Conservation (phyloP, 768 basidiomycete species). For the Rhizopogon rudus region DNA sequence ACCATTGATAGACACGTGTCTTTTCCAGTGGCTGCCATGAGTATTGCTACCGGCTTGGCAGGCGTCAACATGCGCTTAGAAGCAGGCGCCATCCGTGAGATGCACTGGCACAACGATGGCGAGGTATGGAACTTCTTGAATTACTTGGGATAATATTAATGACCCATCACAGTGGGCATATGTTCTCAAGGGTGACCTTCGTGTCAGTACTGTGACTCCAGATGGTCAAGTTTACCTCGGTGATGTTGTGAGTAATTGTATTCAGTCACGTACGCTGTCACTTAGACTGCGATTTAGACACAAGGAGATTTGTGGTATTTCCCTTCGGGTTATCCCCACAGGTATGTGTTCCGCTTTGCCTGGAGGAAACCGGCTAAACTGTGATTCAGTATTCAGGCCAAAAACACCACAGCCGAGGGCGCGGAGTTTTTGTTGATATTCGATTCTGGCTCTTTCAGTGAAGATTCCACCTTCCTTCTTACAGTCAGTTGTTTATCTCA, state of each 20-base stretch:
- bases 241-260: constrained; percentile 39
- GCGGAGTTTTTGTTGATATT: constrained; percentile 50
- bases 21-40: constrained; percentile 31
- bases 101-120: constrained; percentile 39
- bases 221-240: constrained; percentile 49
- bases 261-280: constrained; percentile 16
- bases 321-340: constrained; percentile 52
- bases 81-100: constrained; percentile 37
- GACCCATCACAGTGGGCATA: constrained; percentile 42
- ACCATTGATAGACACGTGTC: constrained; percentile 15
- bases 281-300: constrained; percentile 8
- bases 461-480: constrained; percentile 52
- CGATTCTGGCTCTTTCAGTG: constrained; percentile 41
- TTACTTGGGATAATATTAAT: neutral
- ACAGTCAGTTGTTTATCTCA: constrained; percentile 9
- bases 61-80: constrained; percentile 40
- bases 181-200: constrained; percentile 41
- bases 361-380: neutral
- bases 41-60: constrained; percentile 33
- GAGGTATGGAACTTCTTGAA: constrained; percentile 15
- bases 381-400: constrained; percentile 41
- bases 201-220: constrained; percentile 47
- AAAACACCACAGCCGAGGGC: constrained; percentile 39
- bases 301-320: constrained; percentile 56
- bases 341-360: neutral